A percentile compares a stretch with the other conserved stretches of the same genome.
Conservation (phyloP, 768 basidiomycete species). For the Kwoniella bestiolae region DNA sequence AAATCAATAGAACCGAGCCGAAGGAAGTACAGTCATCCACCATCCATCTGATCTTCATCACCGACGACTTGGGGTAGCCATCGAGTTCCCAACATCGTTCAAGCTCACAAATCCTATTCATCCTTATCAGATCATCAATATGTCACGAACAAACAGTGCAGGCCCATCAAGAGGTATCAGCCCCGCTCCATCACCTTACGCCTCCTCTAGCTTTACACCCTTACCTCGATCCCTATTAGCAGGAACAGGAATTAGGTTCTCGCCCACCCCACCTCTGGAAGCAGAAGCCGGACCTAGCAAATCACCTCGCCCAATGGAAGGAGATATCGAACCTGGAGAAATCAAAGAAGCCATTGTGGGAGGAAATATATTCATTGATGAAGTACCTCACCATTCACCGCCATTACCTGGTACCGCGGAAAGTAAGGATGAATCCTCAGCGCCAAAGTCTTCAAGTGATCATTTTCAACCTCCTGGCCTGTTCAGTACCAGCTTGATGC, state of each 20-base stretch:
- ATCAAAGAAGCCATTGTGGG: background rate
- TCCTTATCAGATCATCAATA: background rate
- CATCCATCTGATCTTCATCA: too few relatives aligned
- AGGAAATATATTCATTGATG: constrained; percentile 24
- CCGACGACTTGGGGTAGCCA: too few relatives aligned
- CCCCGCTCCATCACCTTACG: background rate
- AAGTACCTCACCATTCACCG: constrained; percentile 11
- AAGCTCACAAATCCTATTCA: too few relatives aligned
- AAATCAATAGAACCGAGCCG: too few relatives aligned
- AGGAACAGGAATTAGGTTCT: background rate
- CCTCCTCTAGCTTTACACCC: constrained; percentile 20
- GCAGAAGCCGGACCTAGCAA: constrained; percentile 9
- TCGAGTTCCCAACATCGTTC: too few relatives aligned
- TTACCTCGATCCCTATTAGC: constrained; percentile 24
- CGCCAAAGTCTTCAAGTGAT: background rate
- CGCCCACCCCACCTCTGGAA: constrained; percentile 1
- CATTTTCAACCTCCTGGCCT: constrained; percentile 32
- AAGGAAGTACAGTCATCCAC: too few relatives aligned
- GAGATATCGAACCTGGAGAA: background rate
- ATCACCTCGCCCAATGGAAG: background rate
- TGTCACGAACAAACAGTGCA: constrained; percentile 1
- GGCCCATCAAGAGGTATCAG: constrained; percentile 8
- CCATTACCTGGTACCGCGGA: constrained; percentile 3
- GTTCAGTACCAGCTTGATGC: constrained; percentile 22
- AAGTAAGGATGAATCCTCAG: background rate